These are phyloP conservation scores for Micractinium sp. DNA, from an alignment of 139 green algal genomes.

Conservation along the genomic window DNA sequence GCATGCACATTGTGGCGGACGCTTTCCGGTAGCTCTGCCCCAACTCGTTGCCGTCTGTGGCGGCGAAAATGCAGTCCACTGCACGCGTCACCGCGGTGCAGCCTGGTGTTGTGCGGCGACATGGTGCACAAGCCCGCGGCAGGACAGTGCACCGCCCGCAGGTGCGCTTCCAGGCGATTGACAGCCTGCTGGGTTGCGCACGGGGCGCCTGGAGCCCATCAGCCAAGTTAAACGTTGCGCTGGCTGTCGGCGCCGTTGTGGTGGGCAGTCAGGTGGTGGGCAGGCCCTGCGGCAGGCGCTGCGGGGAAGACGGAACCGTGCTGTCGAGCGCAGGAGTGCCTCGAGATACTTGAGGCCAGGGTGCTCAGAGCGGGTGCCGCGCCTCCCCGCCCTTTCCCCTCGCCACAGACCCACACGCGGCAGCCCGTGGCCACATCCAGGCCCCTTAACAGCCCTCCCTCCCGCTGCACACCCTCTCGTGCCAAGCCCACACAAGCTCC, in stretches of 20 bases:
- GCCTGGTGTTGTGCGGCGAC: not conserved
- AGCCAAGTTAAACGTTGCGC: constrained; percentile 4
- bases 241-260: not conserved
- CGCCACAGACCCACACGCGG: not conserved
- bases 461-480: not conserved
- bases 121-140: not conserved
- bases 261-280: not conserved
- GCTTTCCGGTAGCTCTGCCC: no score
- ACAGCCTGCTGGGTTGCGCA: not conserved
- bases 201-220: not conserved
- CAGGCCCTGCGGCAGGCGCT: not conserved
- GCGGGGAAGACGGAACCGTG: not conserved
- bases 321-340: not conserved
- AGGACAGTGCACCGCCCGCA: not conserved
- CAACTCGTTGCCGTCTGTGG: not conserved
- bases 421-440: not conserved
- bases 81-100: not conserved
- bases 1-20: no score
- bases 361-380: not conserved
- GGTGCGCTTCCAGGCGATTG: not conserved
- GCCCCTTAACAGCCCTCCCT: not conserved
- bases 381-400: not conserved
- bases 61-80: not conserved
- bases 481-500: not conserved
- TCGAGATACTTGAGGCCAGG: not conserved